Base-by-base conservation (phyloP, 306 rosid genomes). In the Acmispon strigosus region DNA sequence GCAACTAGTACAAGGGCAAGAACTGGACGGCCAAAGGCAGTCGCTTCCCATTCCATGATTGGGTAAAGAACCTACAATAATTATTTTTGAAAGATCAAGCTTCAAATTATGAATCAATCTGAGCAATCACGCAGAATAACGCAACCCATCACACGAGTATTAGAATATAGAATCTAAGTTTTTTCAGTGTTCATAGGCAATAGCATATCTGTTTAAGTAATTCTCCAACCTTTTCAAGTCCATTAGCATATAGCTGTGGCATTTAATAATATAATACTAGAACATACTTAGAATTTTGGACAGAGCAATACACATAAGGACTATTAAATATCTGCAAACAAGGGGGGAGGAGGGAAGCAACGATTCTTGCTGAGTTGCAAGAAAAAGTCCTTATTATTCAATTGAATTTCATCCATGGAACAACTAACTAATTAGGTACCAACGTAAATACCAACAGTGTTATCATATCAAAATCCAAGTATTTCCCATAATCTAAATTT, bases 11-110 rank as follows among this genome's bases (percentile, higher is more conserved):
- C 82, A 37, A 89, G 20, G 68, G 96, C 96, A 79, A 95, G 97
- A 85, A 76, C 91, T 3, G 99, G 99, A 66, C 96, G 96, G 73
- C 99, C 96, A 76, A 95, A 95, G 70, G 96, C 85, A 73, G 99
- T 91, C 18, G 99, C 96, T 89, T 95, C 99, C 99, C 99, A 95
- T 66, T 86, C 81, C 96, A 95, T 74, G 34, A 89, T 72, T 34
- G 99, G 99, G 76, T 89, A 73, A 77, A 95, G 85, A 75, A 91
- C 79, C 99, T 95, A 58, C 71, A 76, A 42, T 42, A 36, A 72
- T 62, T 53, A 11, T 1, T 37, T 62, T 49, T 19, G 51, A 61
- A 62, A 48, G 22, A 62, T 63, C 47, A 60, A 58, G 41, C 45
- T 56, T 73, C 64, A 79, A 70, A 15, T 71, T 27, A 73, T 66